These are phyloP conservation scores for Eucalyptus regnans DNA, from an alignment of 345 rosid genomes.

Conservation along the genomic window DNA sequence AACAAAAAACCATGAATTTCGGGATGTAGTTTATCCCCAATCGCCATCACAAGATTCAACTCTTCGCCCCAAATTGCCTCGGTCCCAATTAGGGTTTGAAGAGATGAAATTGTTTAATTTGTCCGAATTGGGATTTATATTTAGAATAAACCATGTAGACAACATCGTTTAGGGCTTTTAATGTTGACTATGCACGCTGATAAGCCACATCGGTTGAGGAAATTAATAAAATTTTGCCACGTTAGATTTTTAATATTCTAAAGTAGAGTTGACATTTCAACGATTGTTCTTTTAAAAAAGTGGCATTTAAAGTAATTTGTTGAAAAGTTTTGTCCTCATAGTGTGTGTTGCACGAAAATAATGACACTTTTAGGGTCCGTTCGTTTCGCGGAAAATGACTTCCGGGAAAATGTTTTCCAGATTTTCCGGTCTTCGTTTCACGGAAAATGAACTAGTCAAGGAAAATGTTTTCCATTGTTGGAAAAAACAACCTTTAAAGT, in stretches of 20 bases:
- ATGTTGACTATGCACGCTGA: not conserved
- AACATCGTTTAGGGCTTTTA: not conserved
- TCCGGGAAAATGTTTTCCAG: no score
- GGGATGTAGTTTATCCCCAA: not conserved
- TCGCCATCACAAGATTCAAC: not conserved
- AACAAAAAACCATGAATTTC: not conserved
- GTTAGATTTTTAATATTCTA: fast-evolving
- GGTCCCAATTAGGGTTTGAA: not conserved
- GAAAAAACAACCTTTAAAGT: no score
- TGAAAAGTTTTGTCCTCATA: not conserved
- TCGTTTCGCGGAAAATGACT: no score
- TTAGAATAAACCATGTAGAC: not conserved
- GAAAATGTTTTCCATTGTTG: no score
- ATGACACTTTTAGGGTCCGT: no score
- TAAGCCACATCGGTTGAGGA: not conserved
- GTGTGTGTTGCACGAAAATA: fast-evolving
- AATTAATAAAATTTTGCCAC: no score
- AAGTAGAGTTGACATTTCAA: not conserved
- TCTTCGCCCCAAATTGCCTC: not conserved
- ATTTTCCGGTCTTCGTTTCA: no score
- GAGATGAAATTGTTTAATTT: not conserved
- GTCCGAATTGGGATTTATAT: not conserved
- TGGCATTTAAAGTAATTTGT: no score
- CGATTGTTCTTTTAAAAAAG: no score
- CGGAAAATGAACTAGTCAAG: no score